Percentiles rank a stretch among this genome's conserved stretches.
phyloP scores from a whole-genome alignment of 352 stramenopile species.

The Achlya hypogyna region DNA sequence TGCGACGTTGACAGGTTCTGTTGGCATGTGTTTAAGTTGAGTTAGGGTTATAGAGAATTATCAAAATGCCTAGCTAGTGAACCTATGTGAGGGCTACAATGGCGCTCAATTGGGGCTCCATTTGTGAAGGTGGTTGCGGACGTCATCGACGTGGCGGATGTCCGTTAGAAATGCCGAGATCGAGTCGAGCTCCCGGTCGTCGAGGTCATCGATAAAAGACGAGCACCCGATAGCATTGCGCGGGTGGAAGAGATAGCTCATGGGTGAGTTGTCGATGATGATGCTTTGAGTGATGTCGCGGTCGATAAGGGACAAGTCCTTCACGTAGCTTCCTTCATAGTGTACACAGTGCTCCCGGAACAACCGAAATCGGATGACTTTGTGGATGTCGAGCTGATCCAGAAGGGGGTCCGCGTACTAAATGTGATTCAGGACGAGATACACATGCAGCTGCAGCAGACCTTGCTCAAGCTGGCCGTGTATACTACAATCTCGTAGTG shows the following conservation, averaged over 20 bases:
- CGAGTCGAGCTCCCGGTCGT: slow-evolving; percentile 83
- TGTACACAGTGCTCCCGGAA: slow-evolving; percentile 94
- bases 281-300: slow-evolving; percentile 90
- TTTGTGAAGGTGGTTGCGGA: slow-evolving; percentile 57
- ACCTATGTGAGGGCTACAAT: no score
- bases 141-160: slow-evolving; percentile 41
- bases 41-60: no score
- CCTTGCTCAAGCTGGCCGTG: slow-evolving; percentile 93
- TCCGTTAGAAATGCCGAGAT: slow-evolving; percentile 60
- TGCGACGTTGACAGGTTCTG: no score
- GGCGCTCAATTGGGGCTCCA: slow-evolving; percentile 37
- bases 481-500: slow-evolving; percentile 98
- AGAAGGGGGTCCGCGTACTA: slow-evolving; percentile 96
- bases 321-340: slow-evolving; percentile 95
- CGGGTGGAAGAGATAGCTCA: slow-evolving; percentile 97
- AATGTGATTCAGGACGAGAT: no score
- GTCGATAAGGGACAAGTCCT: slow-evolving; percentile 94
- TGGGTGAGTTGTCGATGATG: slow-evolving; percentile 99
- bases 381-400: slow-evolving; percentile 91
- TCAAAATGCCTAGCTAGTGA: no score
- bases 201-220: slow-evolving; percentile 86
- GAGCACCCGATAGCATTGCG: slow-evolving; percentile 71
- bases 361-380: slow-evolving; percentile 83
- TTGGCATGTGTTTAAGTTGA: no score
- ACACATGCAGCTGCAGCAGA: no score